Conservation (phyloP, 192 early-diverging fungal genomes). For the Funneliformis geosporum region DNA sequence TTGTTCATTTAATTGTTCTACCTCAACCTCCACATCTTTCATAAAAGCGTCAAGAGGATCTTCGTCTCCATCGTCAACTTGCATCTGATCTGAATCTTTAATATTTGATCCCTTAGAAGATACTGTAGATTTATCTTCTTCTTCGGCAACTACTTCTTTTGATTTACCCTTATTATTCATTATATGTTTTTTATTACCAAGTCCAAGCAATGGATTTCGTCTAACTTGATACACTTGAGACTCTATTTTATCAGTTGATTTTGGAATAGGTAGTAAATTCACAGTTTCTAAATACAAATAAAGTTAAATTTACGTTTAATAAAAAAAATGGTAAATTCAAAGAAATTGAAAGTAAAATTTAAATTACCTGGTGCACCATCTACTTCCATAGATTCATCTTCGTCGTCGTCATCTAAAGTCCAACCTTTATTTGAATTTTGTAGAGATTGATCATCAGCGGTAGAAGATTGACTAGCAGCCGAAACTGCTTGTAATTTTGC, state of each 20-base stretch:
- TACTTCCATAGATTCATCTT: slow-evolving; percentile 56
- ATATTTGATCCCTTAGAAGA: slow-evolving; percentile 32
- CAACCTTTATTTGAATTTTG: slow-evolving; percentile 51
- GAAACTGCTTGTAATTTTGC: slow-evolving; percentile 36
- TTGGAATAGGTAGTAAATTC: slow-evolving; percentile 22
- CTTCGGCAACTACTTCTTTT: slow-evolving; percentile 8
- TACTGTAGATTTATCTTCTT: slow-evolving; percentile 12
- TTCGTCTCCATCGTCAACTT: slow-evolving; percentile 37
- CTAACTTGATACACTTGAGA: neutral
- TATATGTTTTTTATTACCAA: slow-evolving; percentile 15
- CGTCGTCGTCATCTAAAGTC: slow-evolving; percentile 67
- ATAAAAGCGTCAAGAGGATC: slow-evolving; percentile 88
- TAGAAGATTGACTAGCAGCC: slow-evolving; percentile 20
- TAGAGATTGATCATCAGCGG: slow-evolving; percentile 20
- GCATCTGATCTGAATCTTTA: slow-evolving; percentile 4
- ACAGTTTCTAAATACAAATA: neutral
- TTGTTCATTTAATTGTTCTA: slow-evolving; percentile 67
- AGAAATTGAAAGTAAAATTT: neutral
- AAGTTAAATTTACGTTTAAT: neutral
- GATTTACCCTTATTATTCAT: slow-evolving; percentile 13
- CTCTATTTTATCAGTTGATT: slow-evolving; percentile 12
- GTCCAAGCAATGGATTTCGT: slow-evolving; percentile 25
- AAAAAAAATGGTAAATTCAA: no score
- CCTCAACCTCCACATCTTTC: slow-evolving; percentile 76
- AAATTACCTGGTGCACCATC: slow-evolving; percentile 27